phyloP scores from a whole-genome alignment of 176 grass and related monocot genomes.

The Oryza coarctata region DNA sequence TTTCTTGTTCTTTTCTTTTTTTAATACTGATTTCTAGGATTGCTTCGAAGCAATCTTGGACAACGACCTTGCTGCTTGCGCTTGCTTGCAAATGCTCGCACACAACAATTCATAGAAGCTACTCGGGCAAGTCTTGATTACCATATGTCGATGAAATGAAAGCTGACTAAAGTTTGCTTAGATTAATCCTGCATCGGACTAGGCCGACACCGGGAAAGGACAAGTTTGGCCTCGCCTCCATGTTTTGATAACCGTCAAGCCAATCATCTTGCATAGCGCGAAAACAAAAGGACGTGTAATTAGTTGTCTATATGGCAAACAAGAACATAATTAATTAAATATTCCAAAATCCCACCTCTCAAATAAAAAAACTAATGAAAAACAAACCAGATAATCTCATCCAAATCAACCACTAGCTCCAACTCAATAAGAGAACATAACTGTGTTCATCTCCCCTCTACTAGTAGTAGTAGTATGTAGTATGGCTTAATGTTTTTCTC shows the following conservation, averaged over 20 bases:
- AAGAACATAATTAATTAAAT: no score
- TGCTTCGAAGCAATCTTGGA: slow-evolving; percentile 5
- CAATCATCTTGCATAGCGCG: neutral
- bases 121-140: neutral
- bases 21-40: neutral
- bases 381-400: no score
- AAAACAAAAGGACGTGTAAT: neutral
- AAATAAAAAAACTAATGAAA: no score
- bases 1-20: no score
- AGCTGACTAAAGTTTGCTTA: neutral
- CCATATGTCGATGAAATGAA: neutral
- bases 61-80: neutral
- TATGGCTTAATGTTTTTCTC: no score
- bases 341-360: no score
- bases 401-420: no score
- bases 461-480: no score
- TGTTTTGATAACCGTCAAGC: neutral
- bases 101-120: neutral
- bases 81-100: no score
- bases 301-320: neutral
- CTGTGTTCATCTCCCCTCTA: no score
- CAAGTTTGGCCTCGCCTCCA: neutral
- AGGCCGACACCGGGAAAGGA: no score
- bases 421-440: no score
- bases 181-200: neutral